Percentiles rank a stretch among this genome's conserved stretches.
Evolutionary conservation across 768 basidiomycete genomes (phyloP).

Genomic region (Pleurotus pulmonarius): DNA sequence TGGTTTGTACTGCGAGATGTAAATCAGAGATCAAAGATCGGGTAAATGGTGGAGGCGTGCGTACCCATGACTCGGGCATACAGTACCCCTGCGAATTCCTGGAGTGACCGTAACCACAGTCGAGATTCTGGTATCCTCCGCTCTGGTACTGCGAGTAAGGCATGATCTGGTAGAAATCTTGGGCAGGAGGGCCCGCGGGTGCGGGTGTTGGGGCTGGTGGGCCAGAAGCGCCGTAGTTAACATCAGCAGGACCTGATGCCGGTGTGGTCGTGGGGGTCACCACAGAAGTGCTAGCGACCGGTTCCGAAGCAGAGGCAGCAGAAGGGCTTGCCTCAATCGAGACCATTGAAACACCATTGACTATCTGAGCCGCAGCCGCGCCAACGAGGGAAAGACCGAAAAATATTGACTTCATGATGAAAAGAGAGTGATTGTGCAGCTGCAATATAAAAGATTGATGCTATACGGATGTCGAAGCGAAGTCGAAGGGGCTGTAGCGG

Average conservation of each 20-base stretch:
- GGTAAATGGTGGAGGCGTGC: conserved; percentile 14
- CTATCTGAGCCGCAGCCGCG: conserved; percentile 55
- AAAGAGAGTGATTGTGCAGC: conserved; percentile 34
- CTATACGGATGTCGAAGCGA: conserved; percentile 28
- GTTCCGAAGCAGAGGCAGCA: conserved; percentile 15
- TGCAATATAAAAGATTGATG: conserved; percentile 23
- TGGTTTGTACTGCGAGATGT: conserved; percentile 28
- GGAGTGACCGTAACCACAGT: conserved; percentile 68
- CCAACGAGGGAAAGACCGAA: conserved; percentile 56
- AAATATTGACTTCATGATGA: conserved; percentile 62
- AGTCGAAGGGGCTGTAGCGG: conserved; percentile 48
- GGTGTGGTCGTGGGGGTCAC: conserved; percentile 20
- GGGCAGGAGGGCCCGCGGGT: conserved; percentile 26
- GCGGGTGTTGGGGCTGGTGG: conserved; percentile 24
- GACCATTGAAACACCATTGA: conserved; percentile 42
- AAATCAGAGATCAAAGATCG: conserved; percentile 2
- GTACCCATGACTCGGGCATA: conserved; percentile 53
- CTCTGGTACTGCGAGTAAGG: conserved; percentile 56
- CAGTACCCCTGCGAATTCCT: conserved; percentile 58
- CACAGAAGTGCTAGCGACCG: conserved; percentile 17
- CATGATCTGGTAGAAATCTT: conserved; percentile 44
- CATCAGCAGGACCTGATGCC: conserved; percentile 10
- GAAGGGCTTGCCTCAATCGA: conserved; percentile 16
- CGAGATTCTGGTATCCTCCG: conserved; percentile 63
- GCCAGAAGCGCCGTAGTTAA: conserved; percentile 26